Conservation (phyloP, 2,329 filamentous ascomycete species). For the Aspergillus fijiensis region DNA sequence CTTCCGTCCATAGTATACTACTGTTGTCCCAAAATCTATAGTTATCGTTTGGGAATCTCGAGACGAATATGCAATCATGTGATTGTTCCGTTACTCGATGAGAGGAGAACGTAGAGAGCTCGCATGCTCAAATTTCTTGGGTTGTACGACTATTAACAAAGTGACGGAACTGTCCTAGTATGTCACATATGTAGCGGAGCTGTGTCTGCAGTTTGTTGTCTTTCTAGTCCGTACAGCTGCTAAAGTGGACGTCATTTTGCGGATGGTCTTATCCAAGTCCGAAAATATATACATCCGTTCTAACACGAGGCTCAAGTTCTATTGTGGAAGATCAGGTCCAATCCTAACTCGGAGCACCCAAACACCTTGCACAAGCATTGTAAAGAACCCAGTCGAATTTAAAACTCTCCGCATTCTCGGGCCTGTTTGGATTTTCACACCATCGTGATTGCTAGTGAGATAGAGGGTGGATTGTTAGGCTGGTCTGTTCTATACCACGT, state of each 20-base stretch:
- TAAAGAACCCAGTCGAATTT: neutral
- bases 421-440: neutral
- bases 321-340: neutral
- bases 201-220: neutral
- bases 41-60: neutral
- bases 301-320: neutral
- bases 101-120: no score
- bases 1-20: neutral
- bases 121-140: no score
- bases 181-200: neutral
- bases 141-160: no score
- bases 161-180: no score
- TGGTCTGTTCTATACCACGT: conserved; percentile 33
- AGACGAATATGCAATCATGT: neutral
- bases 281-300: neutral
- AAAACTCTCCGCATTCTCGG: neutral
- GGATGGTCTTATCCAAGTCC: neutral
- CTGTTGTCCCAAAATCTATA: neutral
- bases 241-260: neutral
- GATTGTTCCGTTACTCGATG: neutral
- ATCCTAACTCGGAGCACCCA: neutral
- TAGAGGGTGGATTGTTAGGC: conserved; percentile 12
- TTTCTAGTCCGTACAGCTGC: neutral
- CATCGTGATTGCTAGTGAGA: neutral
- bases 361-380: neutral